Conservation (phyloP, 2,329 filamentous ascomycete species). For the Xylariales sp. region DNA sequence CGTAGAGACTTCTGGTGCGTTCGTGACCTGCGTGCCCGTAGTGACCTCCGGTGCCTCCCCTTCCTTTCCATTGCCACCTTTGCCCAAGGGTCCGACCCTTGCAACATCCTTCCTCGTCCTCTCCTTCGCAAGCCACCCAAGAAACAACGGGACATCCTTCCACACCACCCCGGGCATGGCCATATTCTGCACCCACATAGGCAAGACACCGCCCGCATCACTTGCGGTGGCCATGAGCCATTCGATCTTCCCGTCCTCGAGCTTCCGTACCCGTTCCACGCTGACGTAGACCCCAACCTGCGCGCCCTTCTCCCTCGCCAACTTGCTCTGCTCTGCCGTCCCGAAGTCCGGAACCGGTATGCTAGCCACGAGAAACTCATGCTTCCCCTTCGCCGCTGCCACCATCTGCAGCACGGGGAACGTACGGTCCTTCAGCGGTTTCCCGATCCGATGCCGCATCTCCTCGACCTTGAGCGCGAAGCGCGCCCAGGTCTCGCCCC, state of each 20-base stretch:
- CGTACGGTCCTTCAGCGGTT: conserved; percentile 54
- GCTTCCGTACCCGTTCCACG: conserved; percentile 55
- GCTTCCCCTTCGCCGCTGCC: conserved; percentile 16
- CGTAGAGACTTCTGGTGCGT: background rate
- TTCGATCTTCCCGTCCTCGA: conserved; percentile 44
- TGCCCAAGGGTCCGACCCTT: background rate
- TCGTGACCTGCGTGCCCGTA: background rate
- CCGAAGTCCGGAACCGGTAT: conserved; percentile 46
- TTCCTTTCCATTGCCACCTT: background rate
- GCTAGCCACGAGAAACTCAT: conserved; percentile 54
- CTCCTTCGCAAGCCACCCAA: conserved; percentile 54
- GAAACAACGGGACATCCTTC: conserved; percentile 67
- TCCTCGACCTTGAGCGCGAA: conserved; percentile 53
- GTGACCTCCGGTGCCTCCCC: background rate
- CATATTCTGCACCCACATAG: conserved; percentile 60
- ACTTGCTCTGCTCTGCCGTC: conserved; percentile 22
- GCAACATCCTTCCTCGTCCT: conserved; percentile 23
- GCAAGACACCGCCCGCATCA: conserved; percentile 63
- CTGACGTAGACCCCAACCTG: conserved; percentile 59
- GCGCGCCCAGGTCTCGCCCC: conserved; percentile 37
- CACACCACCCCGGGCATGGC: conserved; percentile 58
- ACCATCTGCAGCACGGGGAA: conserved; percentile 63
- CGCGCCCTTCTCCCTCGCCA: conserved; percentile 38
- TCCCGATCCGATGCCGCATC: conserved; percentile 60
- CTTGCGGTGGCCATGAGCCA: conserved; percentile 78